Conservation (phyloP, 179 eudicot species). For the Pouteria campechiana region DNA sequence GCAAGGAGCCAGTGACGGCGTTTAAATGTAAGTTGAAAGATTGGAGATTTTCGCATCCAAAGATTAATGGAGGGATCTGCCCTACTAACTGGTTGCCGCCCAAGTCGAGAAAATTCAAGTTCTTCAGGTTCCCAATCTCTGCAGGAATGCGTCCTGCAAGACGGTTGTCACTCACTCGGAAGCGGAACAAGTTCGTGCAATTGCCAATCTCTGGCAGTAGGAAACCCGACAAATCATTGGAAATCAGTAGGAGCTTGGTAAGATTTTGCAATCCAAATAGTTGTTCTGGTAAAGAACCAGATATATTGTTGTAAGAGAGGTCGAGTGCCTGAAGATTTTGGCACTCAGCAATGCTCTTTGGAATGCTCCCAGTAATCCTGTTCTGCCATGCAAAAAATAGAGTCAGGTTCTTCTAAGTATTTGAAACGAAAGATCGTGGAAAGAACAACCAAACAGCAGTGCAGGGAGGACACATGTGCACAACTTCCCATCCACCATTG, state of each 20-base stretch:
- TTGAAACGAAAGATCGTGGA: too few relatives aligned
- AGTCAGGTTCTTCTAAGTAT: conserved; percentile 45
- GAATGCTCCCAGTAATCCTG: conserved; percentile 64
- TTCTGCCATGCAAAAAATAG: conserved; percentile 85
- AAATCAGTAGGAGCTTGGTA: conserved; percentile 55
- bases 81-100: conserved; percentile 59
- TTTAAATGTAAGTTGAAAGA: conserved; percentile 80
- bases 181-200: conserved; percentile 66
- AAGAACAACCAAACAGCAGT: too few relatives aligned
- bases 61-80: conserved; percentile 41
- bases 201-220: conserved; percentile 68
- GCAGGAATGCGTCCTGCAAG: conserved; percentile 74
- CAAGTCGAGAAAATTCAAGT: conserved; percentile 73
- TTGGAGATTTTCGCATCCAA: conserved; percentile 53
- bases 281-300: conserved; percentile 52
- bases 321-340: conserved; percentile 65
- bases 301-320: conserved; percentile 59
- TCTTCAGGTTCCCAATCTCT: conserved; percentile 55
- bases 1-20: conserved; percentile 43
- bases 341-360: conserved; percentile 45
- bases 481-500: too few relatives aligned
- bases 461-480: too few relatives aligned
- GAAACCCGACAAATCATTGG: conserved; percentile 67
- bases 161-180: conserved; percentile 50
- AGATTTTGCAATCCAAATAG: conserved; percentile 51